phyloP scores from a whole-genome alignment of 2,329 filamentous ascomycete species.

The Colletotrichum musae region DNA sequence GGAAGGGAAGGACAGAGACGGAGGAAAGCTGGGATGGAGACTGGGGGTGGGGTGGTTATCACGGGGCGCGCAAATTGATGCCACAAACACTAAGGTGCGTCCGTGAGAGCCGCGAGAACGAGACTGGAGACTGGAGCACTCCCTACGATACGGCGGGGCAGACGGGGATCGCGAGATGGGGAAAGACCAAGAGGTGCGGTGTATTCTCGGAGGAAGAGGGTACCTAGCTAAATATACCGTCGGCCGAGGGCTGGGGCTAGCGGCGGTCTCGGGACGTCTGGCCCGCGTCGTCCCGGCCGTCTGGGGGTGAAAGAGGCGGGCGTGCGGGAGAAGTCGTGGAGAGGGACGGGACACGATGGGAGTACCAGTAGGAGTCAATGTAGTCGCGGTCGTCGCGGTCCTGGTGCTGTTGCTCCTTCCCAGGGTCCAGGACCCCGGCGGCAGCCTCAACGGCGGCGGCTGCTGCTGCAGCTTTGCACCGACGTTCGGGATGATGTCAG shows the following conservation, averaged over 20 bases:
- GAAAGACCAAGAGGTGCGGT: not conserved
- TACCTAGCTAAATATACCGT: conserved; percentile 33
- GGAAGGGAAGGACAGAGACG: not conserved
- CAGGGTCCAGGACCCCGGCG: not conserved
- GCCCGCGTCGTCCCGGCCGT: conserved; percentile 24
- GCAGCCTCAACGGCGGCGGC: not conserved
- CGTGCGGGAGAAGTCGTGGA: conserved; percentile 7
- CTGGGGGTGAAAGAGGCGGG: conserved; percentile 9
- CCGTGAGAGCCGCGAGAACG: not conserved
- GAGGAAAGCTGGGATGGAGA: conserved; percentile 13
- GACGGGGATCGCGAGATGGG: conserved; percentile 11
- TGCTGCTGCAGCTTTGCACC: conserved; percentile 28
- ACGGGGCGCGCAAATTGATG: conserved; percentile 21
- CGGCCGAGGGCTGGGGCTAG: conserved; percentile 14
- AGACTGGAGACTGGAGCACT: not conserved
- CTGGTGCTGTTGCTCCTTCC: not conserved
- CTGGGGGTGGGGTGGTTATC: conserved; percentile 5
- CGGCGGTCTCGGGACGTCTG: conserved; percentile 14
- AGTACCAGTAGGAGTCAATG: not conserved
- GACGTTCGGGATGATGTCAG: conserved; percentile 42
- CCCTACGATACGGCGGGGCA: conserved; percentile 24
- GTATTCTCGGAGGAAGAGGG: not conserved
- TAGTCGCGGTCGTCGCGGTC: not conserved
- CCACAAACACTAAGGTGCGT: not conserved
- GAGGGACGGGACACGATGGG: not conserved